A percentile compares a stretch with the other conserved stretches of the same genome.
Conservation (phyloP, 202 grass and related monocot species). For the Saccharum hybrid region DNA sequence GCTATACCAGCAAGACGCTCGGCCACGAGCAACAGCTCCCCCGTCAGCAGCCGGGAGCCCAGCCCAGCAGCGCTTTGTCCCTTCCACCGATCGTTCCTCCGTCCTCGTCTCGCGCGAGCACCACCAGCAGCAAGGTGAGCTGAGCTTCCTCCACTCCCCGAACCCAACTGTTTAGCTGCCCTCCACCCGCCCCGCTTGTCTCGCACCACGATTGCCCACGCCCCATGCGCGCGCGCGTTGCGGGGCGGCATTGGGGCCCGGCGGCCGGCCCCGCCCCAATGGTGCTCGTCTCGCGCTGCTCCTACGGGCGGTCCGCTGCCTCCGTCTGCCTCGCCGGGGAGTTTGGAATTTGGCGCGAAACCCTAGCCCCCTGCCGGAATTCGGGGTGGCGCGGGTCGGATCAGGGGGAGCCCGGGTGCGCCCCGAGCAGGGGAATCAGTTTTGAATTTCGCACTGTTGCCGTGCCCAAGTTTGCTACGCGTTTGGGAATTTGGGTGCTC, state of each 20-base stretch:
- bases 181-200: background rate
- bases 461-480: constrained; percentile 4
- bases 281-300: constrained; percentile 8
- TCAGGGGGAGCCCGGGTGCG: background rate
- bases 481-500: background rate
- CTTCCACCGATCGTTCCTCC: constrained; percentile 2
- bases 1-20: too few relatives aligned
- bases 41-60: background rate
- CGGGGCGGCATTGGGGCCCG: background rate
- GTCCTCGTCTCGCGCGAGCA: background rate
- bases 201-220: background rate
- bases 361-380: constrained; percentile 12
- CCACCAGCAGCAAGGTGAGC: constrained; percentile 2
- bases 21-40: background rate
- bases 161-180: background rate
- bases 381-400: background rate
- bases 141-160: background rate
- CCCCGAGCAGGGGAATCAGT: constrained; percentile 17
- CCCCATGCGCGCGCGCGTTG: too few relatives aligned
- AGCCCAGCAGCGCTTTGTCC: background rate
- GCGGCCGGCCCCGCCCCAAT: background rate
- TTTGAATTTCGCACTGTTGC: constrained; percentile 2
- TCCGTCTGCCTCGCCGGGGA: background rate
- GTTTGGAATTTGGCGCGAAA: constrained; percentile 30
- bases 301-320: background rate